Base-by-base conservation (phyloP, 768 basidiomycete genomes). In the Termitomyces sp. region DNA sequence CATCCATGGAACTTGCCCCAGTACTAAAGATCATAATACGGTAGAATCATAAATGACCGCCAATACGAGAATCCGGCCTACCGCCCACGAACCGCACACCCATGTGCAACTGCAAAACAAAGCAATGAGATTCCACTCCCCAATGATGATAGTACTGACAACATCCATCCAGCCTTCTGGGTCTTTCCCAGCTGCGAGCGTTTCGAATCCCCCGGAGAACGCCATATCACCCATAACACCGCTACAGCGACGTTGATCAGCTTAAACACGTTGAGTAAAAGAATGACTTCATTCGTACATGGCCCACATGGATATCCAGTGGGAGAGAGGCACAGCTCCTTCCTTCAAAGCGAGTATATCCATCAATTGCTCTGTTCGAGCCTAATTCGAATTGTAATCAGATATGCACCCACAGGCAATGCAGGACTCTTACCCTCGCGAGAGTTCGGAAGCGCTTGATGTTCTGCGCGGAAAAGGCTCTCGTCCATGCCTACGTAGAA, bases 191-290 rank as follows among this genome's bases (percentile, higher is more conserved):
- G 60, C 65, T 24, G 34, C 44, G 49, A 69, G 61, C 15, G 63
- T 66, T 49, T 69, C 68, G 18, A 68, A 66, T 13, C 68, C 68
- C 18, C 67, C 68, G 24, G 65, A 66, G 51, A 69, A 69, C 6
- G 60, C 51, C 64, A 68, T 69, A 39, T 69, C 67, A 22, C 67
- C 68, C 62, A 68, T 69, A 2, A 60, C 54, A 48, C 68, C 68
- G 51, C 68, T 69, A 18, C 4, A 39, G n/a, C 10, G 16, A 45
- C 5, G 16, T 4, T 36, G 29, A 46, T 36, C 18, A 50, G 3
- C 20, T 15, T 36, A 60, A 20, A 5, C 22, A 16, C 33, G 9
- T 6, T 4, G 7, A 34, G 6, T 2, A 39, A 4, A 41, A 24
- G 57, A 55, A 59, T 48, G 59, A n/a, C 33, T 3, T 31, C n/a